Base-by-base conservation (phyloP, 495 filamentous ascomycete genomes). In the Bryoglossum gracile region DNA sequence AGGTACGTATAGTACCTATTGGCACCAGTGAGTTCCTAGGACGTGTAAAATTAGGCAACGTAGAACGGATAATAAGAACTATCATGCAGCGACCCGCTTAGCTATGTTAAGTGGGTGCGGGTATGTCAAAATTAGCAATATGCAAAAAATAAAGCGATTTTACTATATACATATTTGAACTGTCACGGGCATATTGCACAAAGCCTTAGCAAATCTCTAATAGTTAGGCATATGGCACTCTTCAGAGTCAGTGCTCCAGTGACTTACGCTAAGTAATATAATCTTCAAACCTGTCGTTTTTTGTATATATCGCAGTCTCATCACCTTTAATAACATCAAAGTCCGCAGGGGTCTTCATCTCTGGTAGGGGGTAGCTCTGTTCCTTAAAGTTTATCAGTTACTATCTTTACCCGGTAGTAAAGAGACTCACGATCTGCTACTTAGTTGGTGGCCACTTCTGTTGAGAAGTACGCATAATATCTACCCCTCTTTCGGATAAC, bases 381-480 rank as follows among this genome's bases (percentile, higher is more conserved):
- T 56, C 36, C 48, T 51, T 32, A 56, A 43, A 19, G 39, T 39
- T 30, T 41, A 23, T 56, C 26, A 51, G 47, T 39, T 21, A 34
- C 37, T 46, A 43, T 25, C 18, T 51, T 39, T 35, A 51, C 46
- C 40, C 19, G 50, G 28, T 37, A 36, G 43, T 32, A 52, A n/a
- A 46, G 23, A 43, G 34, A 56, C 53, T 38, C 45, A 56, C 43
- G 32, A 56, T 52, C 25, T 56, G 42, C 46, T 34, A 21, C 23
- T 47, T 52, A 6, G 24, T 48, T 13, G 42, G 53, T 45, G 53
- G 53, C 53, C 43, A 56, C 18, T 50, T 50, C 42, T 39, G 25
- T 54, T 33, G 42, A 58, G 30, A 16, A 33, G 51, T 58, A 54
- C 16, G 35, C 55, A 51, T 54, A 58, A 36, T 58, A 58, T 40